A percentile compares a stretch with the other conserved stretches of the same genome.
These are phyloP conservation scores for Calocybe indica DNA, from an alignment of 768 basidiomycete species.

Conservation along the genomic window DNA sequence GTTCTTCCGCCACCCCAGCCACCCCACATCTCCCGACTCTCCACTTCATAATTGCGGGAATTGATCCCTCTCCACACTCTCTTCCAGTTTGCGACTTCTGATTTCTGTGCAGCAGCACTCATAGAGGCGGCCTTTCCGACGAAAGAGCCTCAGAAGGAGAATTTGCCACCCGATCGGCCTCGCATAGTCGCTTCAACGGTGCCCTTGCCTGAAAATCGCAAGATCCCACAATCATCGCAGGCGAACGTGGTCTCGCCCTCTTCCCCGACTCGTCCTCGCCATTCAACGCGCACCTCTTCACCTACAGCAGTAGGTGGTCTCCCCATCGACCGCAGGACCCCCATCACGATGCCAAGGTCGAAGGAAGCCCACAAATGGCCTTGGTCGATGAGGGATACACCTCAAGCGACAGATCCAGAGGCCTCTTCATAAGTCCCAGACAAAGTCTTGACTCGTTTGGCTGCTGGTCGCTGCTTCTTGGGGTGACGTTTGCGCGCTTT, in stretches of 20 bases:
- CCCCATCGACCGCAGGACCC: conserved; percentile 13
- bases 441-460: background rate
- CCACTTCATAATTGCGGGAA: conserved; percentile 10
- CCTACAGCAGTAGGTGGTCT: conserved; percentile 9
- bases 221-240: conserved; percentile 9
- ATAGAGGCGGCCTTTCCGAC: conserved; percentile 1
- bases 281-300: conserved; percentile 9
- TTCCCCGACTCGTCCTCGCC: conserved; percentile 17
- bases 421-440: no score
- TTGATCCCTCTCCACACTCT: conserved; percentile 13
- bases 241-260: conserved; percentile 11
- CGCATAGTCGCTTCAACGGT: conserved; percentile 14
- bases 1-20: conserved; percentile 8
- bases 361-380: conserved; percentile 20
- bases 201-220: conserved; percentile 18
- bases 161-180: conserved; percentile 5
- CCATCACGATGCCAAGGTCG: conserved; percentile 17
- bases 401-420: conserved; percentile 7
- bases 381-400: conserved; percentile 16
- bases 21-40: conserved; percentile 14
- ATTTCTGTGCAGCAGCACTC: conserved; percentile 4
- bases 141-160: conserved; percentile 13
- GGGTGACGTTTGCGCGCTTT: conserved; percentile 4
- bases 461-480: conserved; percentile 7
- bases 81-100: conserved; percentile 15